Evolutionary conservation across 495 filamentous ascomycete species (phyloP).

Genomic region (Annulohypoxylon stygium): DNA sequence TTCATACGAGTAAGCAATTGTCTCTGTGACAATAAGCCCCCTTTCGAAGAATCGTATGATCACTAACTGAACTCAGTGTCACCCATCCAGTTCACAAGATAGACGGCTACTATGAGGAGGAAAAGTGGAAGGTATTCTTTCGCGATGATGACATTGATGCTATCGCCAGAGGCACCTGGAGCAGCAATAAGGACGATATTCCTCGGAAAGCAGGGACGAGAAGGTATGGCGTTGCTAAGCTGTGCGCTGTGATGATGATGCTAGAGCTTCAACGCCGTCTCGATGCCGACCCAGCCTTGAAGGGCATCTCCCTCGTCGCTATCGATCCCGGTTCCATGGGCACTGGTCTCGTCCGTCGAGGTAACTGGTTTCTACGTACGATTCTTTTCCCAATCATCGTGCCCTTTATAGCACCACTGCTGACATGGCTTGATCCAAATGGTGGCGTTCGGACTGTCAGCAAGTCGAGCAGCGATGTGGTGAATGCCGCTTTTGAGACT

Average conservation of each 20-base stretch:
- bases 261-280: constrained; percentile 29
- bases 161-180: background rate
- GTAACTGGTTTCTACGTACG: background rate
- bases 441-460: background rate
- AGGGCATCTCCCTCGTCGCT: constrained; percentile 46
- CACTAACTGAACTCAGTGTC: background rate
- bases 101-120: background rate
- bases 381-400: background rate
- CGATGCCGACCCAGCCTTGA: constrained; percentile 36
- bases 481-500: background rate
- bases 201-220: background rate
- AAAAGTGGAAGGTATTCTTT: background rate
- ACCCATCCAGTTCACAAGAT: background rate
- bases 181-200: background rate
- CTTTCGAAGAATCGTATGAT: background rate
- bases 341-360: background rate
- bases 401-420: background rate
- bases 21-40: background rate
- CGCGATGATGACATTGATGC: background rate
- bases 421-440: constrained; percentile 1
- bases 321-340: constrained; percentile 48
- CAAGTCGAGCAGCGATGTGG: background rate
- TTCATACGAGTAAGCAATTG: background rate
- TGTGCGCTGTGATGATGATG: background rate
- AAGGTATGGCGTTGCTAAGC: background rate